Base-by-base conservation (phyloP, 108 stramenopile species). In the Nitzschia palea region DNA sequence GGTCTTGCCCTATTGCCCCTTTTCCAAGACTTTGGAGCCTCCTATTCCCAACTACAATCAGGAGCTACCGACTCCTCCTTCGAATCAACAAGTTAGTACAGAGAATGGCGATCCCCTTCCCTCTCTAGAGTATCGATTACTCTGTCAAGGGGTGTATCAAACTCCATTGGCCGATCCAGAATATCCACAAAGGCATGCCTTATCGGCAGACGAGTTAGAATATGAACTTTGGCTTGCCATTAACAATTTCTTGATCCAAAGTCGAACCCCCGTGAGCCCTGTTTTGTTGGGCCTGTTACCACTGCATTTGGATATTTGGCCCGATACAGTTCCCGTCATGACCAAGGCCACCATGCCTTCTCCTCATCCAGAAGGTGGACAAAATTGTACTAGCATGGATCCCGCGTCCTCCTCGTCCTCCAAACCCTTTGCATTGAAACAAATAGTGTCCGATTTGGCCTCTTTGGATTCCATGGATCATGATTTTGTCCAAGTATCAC, bases 1-100 rank as follows among this genome's bases (percentile, higher is more conserved):
- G 10, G 55, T 88, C 0, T 47, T 91, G 10, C 90, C 90, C 3
- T 85, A 80, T 62, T 86, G 80, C 5, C 76, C 62, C 4, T 86
- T 79, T 74, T 72, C 84, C 22, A 55, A 57, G 20, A 55, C 40
- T 14, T 22, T 44, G 57, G 35, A 20, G 10, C 51, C 29, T 54
- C 35, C 34, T 3, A 0, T 20, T n/a, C 44, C 25, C n/a, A 23
- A 10, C 12, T 22, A 50, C 35, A 34, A 66, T 33, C 31, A n/a
- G n/a, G n/a, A n/a, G n/a, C n/a, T n/a, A n/a, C n/a, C n/a, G n/a
- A n/a, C n/a, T n/a, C n/a, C n/a, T n/a, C n/a, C n/a, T n/a, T n/a
- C n/a, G n/a, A 29, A 0, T 47, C 30, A 51, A 26, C 15, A 35
- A 67, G 1, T 47, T 8, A 2, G 23, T 32, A 44, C 42, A 58